These are phyloP conservation scores for Camellia japonica DNA, from an alignment of 148 eudicot genomes.

Conservation along the genomic window DNA sequence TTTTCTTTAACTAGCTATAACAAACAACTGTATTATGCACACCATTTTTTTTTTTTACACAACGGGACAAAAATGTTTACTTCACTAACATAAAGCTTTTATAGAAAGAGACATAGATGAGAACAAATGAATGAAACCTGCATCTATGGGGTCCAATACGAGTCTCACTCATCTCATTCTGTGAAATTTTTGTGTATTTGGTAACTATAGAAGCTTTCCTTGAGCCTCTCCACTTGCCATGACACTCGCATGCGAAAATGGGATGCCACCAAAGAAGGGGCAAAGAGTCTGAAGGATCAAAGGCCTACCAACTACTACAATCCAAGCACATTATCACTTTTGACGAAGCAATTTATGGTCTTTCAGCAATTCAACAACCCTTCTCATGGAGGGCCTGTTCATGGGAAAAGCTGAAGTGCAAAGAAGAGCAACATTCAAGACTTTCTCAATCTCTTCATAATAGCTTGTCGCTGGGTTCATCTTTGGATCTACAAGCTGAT, in stretches of 20 bases:
- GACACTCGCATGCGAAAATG: background rate
- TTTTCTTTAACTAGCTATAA: too few relatives aligned
- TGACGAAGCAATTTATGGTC: slow-evolving; percentile 10
- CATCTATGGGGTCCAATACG: too few relatives aligned
- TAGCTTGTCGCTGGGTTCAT: slow-evolving; percentile 36
- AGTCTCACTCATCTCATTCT: too few relatives aligned
- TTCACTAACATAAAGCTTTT: too few relatives aligned
- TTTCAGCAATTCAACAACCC: slow-evolving; percentile 45
- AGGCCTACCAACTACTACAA: background rate
- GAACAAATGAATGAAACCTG: too few relatives aligned
- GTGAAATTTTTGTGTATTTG: too few relatives aligned
- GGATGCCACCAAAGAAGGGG: background rate
- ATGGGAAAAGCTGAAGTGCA: slow-evolving; percentile 44
- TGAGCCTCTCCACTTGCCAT: background rate
- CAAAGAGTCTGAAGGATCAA: too few relatives aligned
- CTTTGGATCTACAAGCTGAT: slow-evolving; percentile 43
- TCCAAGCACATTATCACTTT: background rate
- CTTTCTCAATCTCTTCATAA: slow-evolving; percentile 31
- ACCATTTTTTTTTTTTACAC: too few relatives aligned
- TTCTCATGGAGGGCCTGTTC: slow-evolving; percentile 56
- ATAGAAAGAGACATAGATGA: too few relatives aligned
- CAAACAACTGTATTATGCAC: too few relatives aligned
- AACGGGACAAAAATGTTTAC: too few relatives aligned
- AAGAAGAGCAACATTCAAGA: slow-evolving; percentile 40
- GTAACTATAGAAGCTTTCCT: background rate